These are phyloP conservation scores for Wickerhamomyces sydowiorum DNA, from an alignment of 805 yeast species.

Conservation along the genomic window DNA sequence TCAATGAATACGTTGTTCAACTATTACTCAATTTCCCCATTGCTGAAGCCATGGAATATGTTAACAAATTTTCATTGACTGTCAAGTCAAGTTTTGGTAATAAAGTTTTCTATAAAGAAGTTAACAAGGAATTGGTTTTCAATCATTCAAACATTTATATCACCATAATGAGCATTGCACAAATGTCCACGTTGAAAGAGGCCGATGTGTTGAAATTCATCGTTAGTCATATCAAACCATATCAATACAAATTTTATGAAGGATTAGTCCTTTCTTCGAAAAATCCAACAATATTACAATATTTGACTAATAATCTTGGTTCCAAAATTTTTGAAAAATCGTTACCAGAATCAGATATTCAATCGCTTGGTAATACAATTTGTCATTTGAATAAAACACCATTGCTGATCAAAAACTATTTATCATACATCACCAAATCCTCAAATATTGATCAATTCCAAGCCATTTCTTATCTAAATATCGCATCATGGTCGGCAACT, in stretches of 20 bases:
- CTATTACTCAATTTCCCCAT: not conserved
- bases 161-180: slow-evolving; percentile 5
- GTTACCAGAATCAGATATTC: slow-evolving; percentile 2
- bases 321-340: slow-evolving; percentile 13
- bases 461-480: not conserved
- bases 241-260: slow-evolving; percentile 13
- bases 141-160: slow-evolving; percentile 9
- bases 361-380: slow-evolving; percentile 9
- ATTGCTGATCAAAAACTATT: slow-evolving; percentile 8
- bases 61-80: slow-evolving; percentile 11
- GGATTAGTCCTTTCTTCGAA: slow-evolving; percentile 3
- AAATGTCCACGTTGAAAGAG: slow-evolving; percentile 3
- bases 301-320: slow-evolving; percentile 18
- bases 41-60: slow-evolving; percentile 5
- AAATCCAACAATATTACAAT: slow-evolving; percentile 3
- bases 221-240: slow-evolving; percentile 9
- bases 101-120: slow-evolving; percentile 2
- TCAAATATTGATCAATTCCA: not conserved
- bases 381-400: slow-evolving; percentile 5
- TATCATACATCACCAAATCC: slow-evolving; percentile 4
- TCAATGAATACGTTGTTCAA: not conserved
- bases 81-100: slow-evolving; percentile 15
- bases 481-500: not conserved
- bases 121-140: not conserved
- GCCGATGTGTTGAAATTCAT: slow-evolving; percentile 14